phyloP scores from a whole-genome alignment of 768 basidiomycete species.

The Xanthoconium stramineum region DNA sequence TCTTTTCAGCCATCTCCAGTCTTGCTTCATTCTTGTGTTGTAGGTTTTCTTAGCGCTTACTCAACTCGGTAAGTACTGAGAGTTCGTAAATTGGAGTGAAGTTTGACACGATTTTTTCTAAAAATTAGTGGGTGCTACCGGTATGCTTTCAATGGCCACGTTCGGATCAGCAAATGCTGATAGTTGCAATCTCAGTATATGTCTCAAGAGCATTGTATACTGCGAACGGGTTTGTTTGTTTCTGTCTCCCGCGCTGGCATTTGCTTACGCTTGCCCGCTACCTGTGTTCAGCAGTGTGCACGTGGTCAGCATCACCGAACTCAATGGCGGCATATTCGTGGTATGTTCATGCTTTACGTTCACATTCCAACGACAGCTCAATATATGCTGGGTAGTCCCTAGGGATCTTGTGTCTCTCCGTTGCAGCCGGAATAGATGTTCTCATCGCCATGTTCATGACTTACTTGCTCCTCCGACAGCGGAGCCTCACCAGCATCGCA shows the following conservation, averaged over 20 bases:
- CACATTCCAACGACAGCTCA: neutral
- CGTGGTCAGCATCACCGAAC: too few relatives aligned
- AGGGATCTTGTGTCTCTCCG: neutral
- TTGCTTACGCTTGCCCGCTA: neutral
- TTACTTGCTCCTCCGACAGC: neutral
- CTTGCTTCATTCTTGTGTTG: neutral
- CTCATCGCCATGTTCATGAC: neutral
- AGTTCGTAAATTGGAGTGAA: neutral
- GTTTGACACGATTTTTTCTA: neutral
- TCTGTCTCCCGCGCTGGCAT: neutral
- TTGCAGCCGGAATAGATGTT: neutral
- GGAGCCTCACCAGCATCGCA: neutral
- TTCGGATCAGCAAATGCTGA: neutral
- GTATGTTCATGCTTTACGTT: neutral
- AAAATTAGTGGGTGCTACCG: neutral
- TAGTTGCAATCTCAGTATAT: neutral
- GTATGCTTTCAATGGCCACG: neutral
- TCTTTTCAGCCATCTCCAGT: neutral
- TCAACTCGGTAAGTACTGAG: neutral
- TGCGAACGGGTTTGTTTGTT: neutral
- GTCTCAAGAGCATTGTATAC: neutral
- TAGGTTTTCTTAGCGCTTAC: neutral
- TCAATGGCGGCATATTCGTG: too few relatives aligned
- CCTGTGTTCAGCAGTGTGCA: neutral
- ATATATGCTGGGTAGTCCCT: neutral